A percentile compares a stretch with the other conserved stretches of the same genome.
phyloP scores from a whole-genome alignment of 1,284 basidiomycete species.

The Fomitiporia mediterranea region DNA sequence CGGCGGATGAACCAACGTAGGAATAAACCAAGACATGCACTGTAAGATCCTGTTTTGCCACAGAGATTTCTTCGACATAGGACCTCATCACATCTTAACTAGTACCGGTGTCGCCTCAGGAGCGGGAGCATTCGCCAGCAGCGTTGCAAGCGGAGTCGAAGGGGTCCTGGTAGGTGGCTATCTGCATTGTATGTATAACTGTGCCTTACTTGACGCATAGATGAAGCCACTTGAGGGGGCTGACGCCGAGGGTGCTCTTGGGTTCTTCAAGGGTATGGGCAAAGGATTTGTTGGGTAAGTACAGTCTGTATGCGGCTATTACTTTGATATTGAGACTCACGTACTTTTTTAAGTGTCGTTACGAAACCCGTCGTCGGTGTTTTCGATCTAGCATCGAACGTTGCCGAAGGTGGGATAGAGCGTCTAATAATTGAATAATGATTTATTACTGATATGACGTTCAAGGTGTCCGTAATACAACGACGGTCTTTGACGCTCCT shows the following conservation, averaged over 20 bases:
- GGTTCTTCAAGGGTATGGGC: conserved; percentile 97
- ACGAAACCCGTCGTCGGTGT: conserved; percentile 98
- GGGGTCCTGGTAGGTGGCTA: conserved; percentile 75
- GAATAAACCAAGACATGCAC: conserved; percentile 94
- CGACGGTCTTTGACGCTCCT: conserved; percentile 94
- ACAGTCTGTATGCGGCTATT: conserved; percentile 9
- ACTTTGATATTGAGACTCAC: no score
- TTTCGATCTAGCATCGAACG: conserved; percentile 93
- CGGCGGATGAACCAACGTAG: conserved; percentile 85
- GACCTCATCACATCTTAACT: conserved; percentile 9
- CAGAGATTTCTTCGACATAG: conserved; percentile 12
- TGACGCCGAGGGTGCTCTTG: conserved; percentile 88
- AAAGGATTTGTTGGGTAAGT: conserved; percentile 91
- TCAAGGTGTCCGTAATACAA: conserved; percentile 91
- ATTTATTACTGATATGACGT: not conserved
- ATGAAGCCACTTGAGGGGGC: conserved; percentile 97
- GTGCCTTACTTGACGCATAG: conserved; percentile 32
- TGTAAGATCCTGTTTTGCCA: conserved; percentile 47
- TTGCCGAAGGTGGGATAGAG: conserved; percentile 73
- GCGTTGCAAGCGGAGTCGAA: conserved; percentile 93
- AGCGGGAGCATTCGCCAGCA: conserved; percentile 90
- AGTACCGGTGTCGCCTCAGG: conserved; percentile 94
- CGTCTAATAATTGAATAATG: not conserved
- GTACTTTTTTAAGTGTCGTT: conserved; percentile 73
- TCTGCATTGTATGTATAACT: not conserved